Conservation (phyloP, 2,329 filamentous ascomycete genomes). For the Colletotrichum musicola region DNA sequence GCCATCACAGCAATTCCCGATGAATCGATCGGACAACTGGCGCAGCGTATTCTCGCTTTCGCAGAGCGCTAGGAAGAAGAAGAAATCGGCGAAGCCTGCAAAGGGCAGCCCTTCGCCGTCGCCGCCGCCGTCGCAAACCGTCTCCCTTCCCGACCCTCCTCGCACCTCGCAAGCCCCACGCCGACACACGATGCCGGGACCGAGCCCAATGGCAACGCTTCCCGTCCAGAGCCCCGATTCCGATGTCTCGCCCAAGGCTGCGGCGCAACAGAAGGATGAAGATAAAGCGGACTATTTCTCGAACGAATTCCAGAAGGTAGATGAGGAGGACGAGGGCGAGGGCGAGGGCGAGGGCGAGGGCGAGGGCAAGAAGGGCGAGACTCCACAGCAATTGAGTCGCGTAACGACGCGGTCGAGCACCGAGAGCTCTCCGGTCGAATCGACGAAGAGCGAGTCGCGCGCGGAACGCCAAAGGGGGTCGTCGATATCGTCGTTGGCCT, state of each 20-base stretch:
- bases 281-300: conserved; percentile 46
- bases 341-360: not conserved
- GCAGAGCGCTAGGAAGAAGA: conserved; percentile 37
- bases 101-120: conserved; percentile 24
- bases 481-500: conserved; percentile 62
- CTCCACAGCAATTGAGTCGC: conserved; percentile 17
- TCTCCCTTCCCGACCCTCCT: conserved; percentile 11
- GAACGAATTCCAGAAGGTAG: conserved; percentile 22
- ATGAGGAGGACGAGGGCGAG: too few species aligned
- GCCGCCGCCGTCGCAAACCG: conserved; percentile 17
- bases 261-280: conserved; percentile 41
- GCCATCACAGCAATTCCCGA: conserved; percentile 21
- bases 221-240: conserved; percentile 53
- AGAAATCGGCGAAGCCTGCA: conserved; percentile 5
- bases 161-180: conserved; percentile 5
- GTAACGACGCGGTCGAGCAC: conserved; percentile 33
- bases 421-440: conserved; percentile 28
- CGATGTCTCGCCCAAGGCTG: conserved; percentile 58
- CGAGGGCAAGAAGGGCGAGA: not conserved
- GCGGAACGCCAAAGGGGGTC: conserved; percentile 48
- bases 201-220: conserved; percentile 43
- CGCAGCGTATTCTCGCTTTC: conserved; percentile 35
- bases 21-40: conserved; percentile 35
- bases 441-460: conserved; percentile 15
- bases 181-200: conserved; percentile 33